Evolutionary conservation across 352 stramenopile genomes (phyloP), one percentile per base, ranked within the genome.

Genomic region (Globisporangium orthogonon): DNA sequence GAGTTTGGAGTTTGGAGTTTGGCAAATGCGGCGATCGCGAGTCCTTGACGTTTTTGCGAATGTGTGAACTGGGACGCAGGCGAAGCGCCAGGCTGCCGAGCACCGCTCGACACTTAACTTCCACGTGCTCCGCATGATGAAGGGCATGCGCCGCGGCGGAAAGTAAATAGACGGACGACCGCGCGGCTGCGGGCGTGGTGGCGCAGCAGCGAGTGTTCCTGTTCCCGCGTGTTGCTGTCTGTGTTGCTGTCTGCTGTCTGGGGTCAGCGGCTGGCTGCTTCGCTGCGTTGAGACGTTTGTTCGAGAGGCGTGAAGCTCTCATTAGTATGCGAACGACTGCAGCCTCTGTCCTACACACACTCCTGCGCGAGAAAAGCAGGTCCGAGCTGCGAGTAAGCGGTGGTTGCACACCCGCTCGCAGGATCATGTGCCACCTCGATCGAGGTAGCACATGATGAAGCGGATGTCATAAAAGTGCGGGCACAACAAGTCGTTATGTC

Each of bases 111-210:
- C 85, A 56, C 77, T 95, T 45, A 93, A 93, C 70, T 92, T 91
- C 64, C 79, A 93, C 69, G 85, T 95, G 23, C 89, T 93, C 44
- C 85, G 83, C 67, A 93, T 93, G 83, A 81, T 93, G 70, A 93
- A 93, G 74, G 69, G 65, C 7, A 68, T 89, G 63, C 52, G 74
- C 57, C 73, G 69, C 50, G 64, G 69, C 47, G 64, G 55, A 48
- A 70, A 55, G 58, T 63, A 66, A 52, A 54, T 55, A 54, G 18
- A 50, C 53, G 43, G 3, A 48, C n/a, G 23, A 43, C 37, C 29
- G 37, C 13, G 44, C 44, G 44, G 17, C 6, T 28, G n/a, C 43
- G 18, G 7, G 44, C 18, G 11, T 31, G 18, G 4, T 28, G 44
- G 11, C 18, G 44, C 44, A 29, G 50, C 30, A 35, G 18, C 50